phyloP scores from a whole-genome alignment of 164 flowering plant genomes.

The Buxus sempervirens region DNA sequence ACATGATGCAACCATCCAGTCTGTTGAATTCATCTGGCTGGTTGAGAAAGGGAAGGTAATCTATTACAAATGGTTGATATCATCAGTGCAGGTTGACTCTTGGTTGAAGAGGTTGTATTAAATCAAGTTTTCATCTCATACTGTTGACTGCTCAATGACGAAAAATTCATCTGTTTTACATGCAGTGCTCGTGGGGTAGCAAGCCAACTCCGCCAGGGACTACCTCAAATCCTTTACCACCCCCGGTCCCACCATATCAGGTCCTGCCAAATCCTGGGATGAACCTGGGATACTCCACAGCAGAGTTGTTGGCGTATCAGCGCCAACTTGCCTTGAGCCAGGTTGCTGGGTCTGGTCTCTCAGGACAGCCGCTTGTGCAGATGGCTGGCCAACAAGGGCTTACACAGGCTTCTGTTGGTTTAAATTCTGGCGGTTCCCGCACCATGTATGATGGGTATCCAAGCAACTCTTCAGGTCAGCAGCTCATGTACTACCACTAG shows the following conservation, averaged over 20 bases:
- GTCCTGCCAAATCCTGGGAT: slow-evolving; percentile 29
- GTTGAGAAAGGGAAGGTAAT: no score
- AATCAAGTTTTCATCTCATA: no score
- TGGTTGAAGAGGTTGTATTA: no score
- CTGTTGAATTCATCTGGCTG: no score
- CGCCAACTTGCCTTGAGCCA: slow-evolving; percentile 87
- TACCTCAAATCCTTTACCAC: slow-evolving; percentile 88
- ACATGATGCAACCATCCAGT: no score
- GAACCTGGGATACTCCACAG: slow-evolving; percentile 43
- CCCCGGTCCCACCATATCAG: slow-evolving; percentile 66
- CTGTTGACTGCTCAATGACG: no score
- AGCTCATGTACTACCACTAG: slow-evolving; percentile 84
- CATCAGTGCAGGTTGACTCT: no score
- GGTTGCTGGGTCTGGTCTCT: slow-evolving; percentile 55
- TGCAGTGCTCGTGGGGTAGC: slow-evolving; percentile 98
- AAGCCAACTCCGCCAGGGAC: slow-evolving; percentile 98
- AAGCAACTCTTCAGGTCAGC: slow-evolving; percentile 49
- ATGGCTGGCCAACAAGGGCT: slow-evolving; percentile 68
- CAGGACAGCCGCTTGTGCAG: slow-evolving; percentile 61
- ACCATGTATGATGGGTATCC: slow-evolving; percentile 52
- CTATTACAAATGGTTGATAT: no score
- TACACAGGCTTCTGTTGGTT: slow-evolving; percentile 74
- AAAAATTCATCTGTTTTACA: no score
- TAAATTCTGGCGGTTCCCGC: slow-evolving; percentile 52
- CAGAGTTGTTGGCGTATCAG: slow-evolving; percentile 77